Percentiles rank a stretch among this genome's conserved stretches.
Conservation (phyloP, 2,329 filamentous ascomycete genomes). For the Torrubiella hemipterigena region DNA sequence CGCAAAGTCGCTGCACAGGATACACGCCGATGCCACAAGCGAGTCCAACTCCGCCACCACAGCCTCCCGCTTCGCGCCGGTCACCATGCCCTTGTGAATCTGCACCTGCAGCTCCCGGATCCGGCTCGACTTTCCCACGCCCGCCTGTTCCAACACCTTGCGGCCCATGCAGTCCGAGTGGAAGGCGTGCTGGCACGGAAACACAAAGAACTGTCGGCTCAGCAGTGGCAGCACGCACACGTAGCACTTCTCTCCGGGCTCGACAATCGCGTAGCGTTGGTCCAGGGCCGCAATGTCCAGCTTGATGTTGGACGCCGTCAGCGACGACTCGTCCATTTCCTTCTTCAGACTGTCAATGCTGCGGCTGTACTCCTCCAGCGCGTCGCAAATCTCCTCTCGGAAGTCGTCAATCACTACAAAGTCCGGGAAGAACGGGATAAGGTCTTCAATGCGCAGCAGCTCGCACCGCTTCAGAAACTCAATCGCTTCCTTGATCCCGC, state of each 20-base stretch:
- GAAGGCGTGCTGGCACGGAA: conserved; percentile 95
- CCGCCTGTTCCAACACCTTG: conserved; percentile 72
- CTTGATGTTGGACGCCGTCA: conserved; percentile 84
- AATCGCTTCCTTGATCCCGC: conserved; percentile 85
- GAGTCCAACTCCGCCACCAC: conserved; percentile 83
- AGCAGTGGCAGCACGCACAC: conserved; percentile 76
- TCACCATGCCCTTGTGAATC: conserved; percentile 63
- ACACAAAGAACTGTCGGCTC: conserved; percentile 92
- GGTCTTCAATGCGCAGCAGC: conserved; percentile 83
- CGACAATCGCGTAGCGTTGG: conserved; percentile 86
- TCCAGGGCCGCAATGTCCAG: conserved; percentile 78
- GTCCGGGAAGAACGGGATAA: conserved; percentile 97
- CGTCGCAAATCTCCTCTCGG: conserved; percentile 93
- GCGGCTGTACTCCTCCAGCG: conserved; percentile 84
- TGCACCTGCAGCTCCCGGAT: conserved; percentile 80
- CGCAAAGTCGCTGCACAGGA: conserved; percentile 87
- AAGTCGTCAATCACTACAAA: conserved; percentile 99
- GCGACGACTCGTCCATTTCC: conserved; percentile 91
- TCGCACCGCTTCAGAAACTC: conserved; percentile 89
- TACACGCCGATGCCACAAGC: conserved; percentile 82
- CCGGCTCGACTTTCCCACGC: conserved; percentile 60
- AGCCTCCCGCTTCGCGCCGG: conserved; percentile 62
- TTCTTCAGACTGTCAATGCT: conserved; percentile 80
- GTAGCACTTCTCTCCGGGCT: conserved; percentile 90
- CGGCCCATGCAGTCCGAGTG: conserved; percentile 88